Conservation (phyloP, 1,284 basidiomycete species). For the Ustilago tritici region DNA sequence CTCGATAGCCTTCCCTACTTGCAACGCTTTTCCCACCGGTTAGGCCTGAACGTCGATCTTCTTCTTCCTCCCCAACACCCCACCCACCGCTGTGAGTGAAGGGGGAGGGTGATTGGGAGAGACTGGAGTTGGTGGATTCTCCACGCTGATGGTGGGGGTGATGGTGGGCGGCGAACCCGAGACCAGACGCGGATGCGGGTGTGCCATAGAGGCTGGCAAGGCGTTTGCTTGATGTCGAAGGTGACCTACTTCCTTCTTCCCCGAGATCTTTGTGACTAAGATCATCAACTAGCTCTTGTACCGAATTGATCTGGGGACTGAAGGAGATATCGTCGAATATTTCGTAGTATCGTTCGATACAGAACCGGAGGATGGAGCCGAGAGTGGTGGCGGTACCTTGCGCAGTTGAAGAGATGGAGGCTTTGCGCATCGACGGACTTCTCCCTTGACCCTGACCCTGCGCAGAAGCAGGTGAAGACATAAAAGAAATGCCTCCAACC, state of each 20-base stretch:
- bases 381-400: conserved; percentile 75
- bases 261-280: conserved; percentile 4
- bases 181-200: conserved; percentile 7
- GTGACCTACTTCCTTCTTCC: conserved; percentile 10
- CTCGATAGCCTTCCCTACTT: conserved; percentile 29
- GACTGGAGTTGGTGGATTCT: conserved; percentile 17
- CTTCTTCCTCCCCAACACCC: conserved; percentile 10
- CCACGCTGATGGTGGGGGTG: conserved; percentile 17
- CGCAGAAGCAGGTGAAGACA: conserved; percentile 66
- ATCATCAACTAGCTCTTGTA: conserved; percentile 42
- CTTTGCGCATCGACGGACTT: conserved; percentile 17
- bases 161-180: conserved; percentile 2
- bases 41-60: conserved; percentile 18
- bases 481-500: conserved; percentile 78
- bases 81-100: not conserved
- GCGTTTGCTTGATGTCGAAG: conserved; percentile 16
- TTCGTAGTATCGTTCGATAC: conserved; percentile 84
- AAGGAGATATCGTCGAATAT: conserved; percentile 75
- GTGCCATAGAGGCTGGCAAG: conserved; percentile 18
- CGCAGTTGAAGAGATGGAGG: conserved; percentile 7
- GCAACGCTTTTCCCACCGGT: conserved; percentile 27
- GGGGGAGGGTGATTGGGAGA: conserved; percentile 23
- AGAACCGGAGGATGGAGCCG: conserved; percentile 79
- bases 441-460: not conserved
- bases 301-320: conserved; percentile 16